Percentiles rank a stretch among this genome's conserved stretches.
These are phyloP conservation scores for Cyberlindnera samutprakarnensis DNA, from an alignment of 805 yeast genomes.

Conservation along the genomic window DNA sequence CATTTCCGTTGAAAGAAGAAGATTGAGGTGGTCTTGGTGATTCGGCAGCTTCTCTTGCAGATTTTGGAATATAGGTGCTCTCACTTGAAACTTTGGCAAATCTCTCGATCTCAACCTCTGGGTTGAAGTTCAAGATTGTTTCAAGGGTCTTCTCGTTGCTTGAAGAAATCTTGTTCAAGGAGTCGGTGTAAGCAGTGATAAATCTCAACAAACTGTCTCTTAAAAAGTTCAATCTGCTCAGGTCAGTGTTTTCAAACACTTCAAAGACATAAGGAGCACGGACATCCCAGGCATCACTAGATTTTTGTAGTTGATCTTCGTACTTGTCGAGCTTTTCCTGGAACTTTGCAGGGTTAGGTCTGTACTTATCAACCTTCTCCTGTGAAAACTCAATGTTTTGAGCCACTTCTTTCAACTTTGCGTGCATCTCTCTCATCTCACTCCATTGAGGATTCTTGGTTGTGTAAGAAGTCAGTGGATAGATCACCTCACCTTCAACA, in stretches of 20 bases:
- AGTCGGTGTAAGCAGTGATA: constrained; percentile 53
- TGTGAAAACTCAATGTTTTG: constrained; percentile 32
- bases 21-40: constrained; percentile 9
- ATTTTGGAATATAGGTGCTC: constrained; percentile 18
- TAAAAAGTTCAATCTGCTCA: constrained; percentile 49
- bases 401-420: constrained; percentile 37
- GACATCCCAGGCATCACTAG: constrained; percentile 62
- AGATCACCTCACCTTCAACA: constrained; percentile 47
- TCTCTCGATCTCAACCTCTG: constrained; percentile 50
- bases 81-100: constrained; percentile 38
- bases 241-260: constrained; percentile 67
- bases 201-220: constrained; percentile 62
- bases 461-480: constrained; percentile 45
- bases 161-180: constrained; percentile 34
- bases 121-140: constrained; percentile 55
- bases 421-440: constrained; percentile 41
- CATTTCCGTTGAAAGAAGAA: neutral
- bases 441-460: constrained; percentile 48
- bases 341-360: constrained; percentile 14
- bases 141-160: constrained; percentile 60
- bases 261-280: constrained; percentile 74
- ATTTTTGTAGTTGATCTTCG: constrained; percentile 32
- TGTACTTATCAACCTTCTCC: constrained; percentile 32
- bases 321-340: constrained; percentile 25
- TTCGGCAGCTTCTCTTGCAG: constrained; percentile 23